These are phyloP conservation scores for Fusarium sp. DNA, from an alignment of 2,329 filamentous ascomycete species.

Conservation along the genomic window DNA sequence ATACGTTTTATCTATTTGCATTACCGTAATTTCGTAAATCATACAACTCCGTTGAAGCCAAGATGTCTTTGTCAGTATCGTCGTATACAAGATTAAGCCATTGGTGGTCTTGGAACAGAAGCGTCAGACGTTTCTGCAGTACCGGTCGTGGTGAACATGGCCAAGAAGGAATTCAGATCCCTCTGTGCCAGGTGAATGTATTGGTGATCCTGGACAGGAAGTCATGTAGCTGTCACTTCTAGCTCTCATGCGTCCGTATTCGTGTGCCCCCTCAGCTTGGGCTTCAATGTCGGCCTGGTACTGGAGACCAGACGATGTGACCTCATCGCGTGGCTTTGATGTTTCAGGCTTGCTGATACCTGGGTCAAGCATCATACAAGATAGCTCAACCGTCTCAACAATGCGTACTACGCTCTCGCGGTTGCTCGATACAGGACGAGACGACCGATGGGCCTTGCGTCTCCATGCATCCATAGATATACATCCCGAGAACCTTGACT, in stretches of 20 bases:
- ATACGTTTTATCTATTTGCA: constrained; percentile 21
- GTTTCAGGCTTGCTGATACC: not conserved
- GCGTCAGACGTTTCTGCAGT: constrained; percentile 13
- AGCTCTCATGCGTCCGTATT: constrained; percentile 10
- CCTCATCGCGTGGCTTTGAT: constrained; percentile 2
- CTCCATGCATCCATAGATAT: constrained; percentile 35
- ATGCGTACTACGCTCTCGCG: constrained; percentile 41
- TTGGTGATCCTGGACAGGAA: constrained; percentile 25
- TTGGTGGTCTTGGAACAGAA: constrained; percentile 10
- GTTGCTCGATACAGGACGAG: constrained; percentile 19
- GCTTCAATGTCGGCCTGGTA: constrained; percentile 29
- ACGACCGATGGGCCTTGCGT: constrained; percentile 32
- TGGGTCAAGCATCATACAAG: constrained; percentile 22
- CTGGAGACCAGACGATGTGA: constrained; percentile 10
- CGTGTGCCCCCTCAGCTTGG: not conserved
- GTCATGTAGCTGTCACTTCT: constrained; percentile 31
- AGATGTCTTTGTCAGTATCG: constrained; percentile 15
- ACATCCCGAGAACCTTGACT: constrained; percentile 32
- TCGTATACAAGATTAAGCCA: constrained; percentile 12
- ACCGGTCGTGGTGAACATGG: constrained; percentile 26
- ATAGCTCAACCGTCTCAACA: constrained; percentile 30
- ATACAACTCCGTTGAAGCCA: constrained; percentile 6
- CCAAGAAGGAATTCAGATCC: constrained; percentile 20
- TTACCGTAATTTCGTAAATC: constrained; percentile 17
- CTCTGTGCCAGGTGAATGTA: constrained; percentile 6